Evolutionary conservation across 176 grass and related monocot genomes (phyloP), one percentile per base, ranked within the genome.

Genomic region (Pharus latifolius): DNA sequence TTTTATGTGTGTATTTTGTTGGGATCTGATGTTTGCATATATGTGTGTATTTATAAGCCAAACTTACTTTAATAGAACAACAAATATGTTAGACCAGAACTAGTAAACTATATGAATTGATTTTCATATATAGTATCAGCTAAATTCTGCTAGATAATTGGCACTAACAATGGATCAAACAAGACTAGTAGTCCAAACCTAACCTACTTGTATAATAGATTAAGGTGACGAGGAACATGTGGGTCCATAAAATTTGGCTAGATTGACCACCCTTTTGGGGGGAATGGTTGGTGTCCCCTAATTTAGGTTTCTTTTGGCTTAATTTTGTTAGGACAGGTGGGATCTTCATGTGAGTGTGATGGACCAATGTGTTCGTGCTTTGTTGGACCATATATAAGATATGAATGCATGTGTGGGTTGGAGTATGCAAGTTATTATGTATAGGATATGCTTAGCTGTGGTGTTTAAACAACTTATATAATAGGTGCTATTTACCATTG

Each of bases 321-420:
- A n/a, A 40, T 66, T 63, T 44, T 56, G 67, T 34, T 78, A 32
- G 33, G 59, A 72, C 68, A 84, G 51, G 34, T 73, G 44, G 68
- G 34, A 15, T 29, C 27, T 73, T 79, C 53, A 60, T 79, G 75
- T 73, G 61, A 53, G 33, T 72, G 34, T 10, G 7, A 66, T 63
- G 22, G 72, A 51, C n/a, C 56, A 70, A 75, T 17, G 43, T 28
- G 25, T 67, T 15, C 61, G 42, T 42, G 43, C 48, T 59, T 26
- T 50, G 7, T 18, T 33, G 14, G 31, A 78, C 2, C n/a, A n/a
- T n/a, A n/a, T n/a, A n/a, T 78, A 58, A 42, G 72, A 72, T 73
- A 84, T 29, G 15, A 44, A 34, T 73, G 61, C 81, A 84, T 78
- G 82, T 73, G 82, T 52, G 30, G 19, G 52, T 73, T 73, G 82